Percentiles rank a stretch among this genome's conserved stretches.
Conservation (phyloP, 1,284 basidiomycete genomes). For the Malassezia nana region DNA sequence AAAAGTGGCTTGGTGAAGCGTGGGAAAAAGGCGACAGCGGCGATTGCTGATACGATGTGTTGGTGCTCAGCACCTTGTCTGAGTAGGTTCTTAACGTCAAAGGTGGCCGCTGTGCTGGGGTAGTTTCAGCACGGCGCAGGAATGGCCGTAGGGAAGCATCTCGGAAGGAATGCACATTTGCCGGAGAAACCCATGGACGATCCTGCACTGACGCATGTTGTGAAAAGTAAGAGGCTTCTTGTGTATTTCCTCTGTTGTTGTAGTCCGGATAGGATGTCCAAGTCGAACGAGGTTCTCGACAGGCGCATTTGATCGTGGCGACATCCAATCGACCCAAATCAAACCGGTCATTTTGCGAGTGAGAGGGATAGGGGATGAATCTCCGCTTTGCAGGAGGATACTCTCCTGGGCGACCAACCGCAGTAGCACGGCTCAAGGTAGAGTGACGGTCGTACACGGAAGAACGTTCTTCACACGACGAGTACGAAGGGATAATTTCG, state of each 20-base stretch:
- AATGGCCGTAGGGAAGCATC: neutral
- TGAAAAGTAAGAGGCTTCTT: neutral
- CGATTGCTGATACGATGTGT: neutral
- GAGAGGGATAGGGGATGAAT: neutral
- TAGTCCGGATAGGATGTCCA: neutral
- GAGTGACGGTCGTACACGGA: neutral
- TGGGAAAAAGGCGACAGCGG: neutral
- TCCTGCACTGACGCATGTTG: neutral
- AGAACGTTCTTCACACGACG: neutral
- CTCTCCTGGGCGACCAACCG: too few relatives aligned
- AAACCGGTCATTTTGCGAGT: neutral
- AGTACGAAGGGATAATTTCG: neutral
- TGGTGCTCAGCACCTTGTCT: neutral
- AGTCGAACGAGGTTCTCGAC: neutral
- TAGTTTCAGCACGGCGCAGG: neutral
- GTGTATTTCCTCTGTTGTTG: neutral
- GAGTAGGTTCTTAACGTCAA: neutral
- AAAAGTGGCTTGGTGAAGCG: neutral
- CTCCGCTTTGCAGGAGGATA: neutral
- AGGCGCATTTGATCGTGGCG: neutral
- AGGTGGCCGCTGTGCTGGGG: neutral
- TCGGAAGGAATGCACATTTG: neutral
- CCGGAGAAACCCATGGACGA: neutral
- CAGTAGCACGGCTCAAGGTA: too few relatives aligned
- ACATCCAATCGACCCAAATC: neutral